A percentile compares a stretch with the other conserved stretches of the same genome.
These are phyloP conservation scores for Plasmodium gonderi DNA, from an alignment of 169 alveolate genomes.

Conservation along the genomic window DNA sequence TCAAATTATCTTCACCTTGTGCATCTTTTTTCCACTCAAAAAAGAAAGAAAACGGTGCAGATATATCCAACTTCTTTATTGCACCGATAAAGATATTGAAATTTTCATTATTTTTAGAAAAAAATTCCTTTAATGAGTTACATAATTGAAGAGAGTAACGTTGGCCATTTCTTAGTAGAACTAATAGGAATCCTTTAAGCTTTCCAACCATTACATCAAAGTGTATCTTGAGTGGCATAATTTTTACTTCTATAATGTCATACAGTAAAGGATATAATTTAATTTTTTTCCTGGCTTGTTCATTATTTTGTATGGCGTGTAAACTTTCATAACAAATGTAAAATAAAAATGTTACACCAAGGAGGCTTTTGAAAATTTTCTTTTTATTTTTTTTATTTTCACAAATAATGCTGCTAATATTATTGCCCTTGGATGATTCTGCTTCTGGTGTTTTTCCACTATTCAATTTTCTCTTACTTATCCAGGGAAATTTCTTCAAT, in stretches of 20 bases:
- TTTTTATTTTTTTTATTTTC: slow-evolving; percentile 20
- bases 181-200: not conserved
- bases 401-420: not conserved
- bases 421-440: not conserved
- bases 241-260: slow-evolving; percentile 12
- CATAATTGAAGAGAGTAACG: not conserved
- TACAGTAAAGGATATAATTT: not conserved
- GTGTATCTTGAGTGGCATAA: not conserved
- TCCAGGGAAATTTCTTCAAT: not conserved
- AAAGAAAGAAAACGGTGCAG: not conserved
- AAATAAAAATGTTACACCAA: slow-evolving; percentile 10
- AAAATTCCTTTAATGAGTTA: not conserved
- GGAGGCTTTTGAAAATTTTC: not conserved
- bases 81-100: not conserved
- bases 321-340: slow-evolving; percentile 36
- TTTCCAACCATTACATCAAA: not conserved
- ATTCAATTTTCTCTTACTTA: not conserved
- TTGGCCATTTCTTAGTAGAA: not conserved
- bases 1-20: slow-evolving; percentile 1
- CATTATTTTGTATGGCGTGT: slow-evolving; percentile 1
- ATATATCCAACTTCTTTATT: not conserved
- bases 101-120: slow-evolving; percentile 8
- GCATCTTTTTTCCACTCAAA: not conserved
- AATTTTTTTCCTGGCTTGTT: not conserved
- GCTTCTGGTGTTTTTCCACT: not conserved